These are phyloP conservation scores for Porcisia deanei DNA, from an alignment of 208 protist genomes.

Conservation along the genomic window DNA sequence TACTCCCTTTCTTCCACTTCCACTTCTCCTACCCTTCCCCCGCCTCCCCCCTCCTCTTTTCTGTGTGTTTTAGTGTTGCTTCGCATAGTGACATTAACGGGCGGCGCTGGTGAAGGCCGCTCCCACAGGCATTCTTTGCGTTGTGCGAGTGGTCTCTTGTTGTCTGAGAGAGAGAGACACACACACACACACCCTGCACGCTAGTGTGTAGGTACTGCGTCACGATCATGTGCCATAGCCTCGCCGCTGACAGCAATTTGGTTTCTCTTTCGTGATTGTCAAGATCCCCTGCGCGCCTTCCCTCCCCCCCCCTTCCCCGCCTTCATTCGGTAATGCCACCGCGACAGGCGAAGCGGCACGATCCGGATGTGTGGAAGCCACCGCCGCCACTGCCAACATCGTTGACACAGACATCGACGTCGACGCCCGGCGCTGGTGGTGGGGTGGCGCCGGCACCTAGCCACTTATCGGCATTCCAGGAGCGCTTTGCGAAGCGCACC, in stretches of 20 bases:
- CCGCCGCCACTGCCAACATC: constrained; percentile 31
- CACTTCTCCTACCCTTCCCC: no score
- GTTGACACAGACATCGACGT: background rate
- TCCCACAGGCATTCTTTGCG: background rate
- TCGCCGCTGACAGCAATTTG: background rate
- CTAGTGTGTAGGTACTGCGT: background rate
- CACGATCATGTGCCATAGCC: background rate
- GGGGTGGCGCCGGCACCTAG: background rate
- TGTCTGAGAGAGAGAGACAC: background rate
- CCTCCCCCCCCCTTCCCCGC: background rate
- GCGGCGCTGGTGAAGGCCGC: background rate
- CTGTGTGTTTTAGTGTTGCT: background rate
- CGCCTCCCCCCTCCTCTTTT: background rate
- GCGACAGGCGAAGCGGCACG: constrained; percentile 35
- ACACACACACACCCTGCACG: no score
- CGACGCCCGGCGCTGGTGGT: background rate
- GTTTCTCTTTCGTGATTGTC: constrained; percentile 1
- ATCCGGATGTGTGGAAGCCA: constrained; percentile 74
- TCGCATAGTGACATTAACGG: background rate
- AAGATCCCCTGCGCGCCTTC: background rate
- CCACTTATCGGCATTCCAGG: constrained; percentile 46
- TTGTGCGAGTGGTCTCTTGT: background rate
- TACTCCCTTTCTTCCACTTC: no score
- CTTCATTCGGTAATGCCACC: constrained; percentile 11
- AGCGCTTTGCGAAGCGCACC: constrained; percentile 64